Evolutionary conservation across 2,329 filamentous ascomycete species (phyloP).

Genomic region (Calonectria pauciramosa): DNA sequence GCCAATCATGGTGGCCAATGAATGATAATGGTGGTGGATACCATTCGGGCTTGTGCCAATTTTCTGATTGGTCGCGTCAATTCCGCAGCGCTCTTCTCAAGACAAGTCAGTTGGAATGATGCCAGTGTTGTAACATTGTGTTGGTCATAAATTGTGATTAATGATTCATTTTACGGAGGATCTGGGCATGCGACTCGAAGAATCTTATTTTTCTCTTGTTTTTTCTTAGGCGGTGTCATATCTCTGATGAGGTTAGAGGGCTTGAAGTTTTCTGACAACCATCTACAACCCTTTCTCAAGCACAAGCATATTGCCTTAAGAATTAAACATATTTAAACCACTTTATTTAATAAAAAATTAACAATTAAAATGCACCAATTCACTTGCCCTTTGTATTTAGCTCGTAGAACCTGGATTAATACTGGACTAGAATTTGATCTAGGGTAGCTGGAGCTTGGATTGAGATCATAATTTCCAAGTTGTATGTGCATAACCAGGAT

Average conservation of each 20-base stretch:
- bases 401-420: not conserved
- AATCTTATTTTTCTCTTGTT: no score
- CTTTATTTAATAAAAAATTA: no score
- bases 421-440: not conserved
- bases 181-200: no score
- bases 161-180: no score
- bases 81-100: not conserved
- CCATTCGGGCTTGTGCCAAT: not conserved
- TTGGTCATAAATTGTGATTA: no score
- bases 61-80: not conserved
- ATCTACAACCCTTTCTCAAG: no score
- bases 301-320: not conserved
- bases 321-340: not conserved
- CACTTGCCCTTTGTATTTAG: not conserved
- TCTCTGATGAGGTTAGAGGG: no score
- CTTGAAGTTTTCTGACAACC: no score
- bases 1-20: not conserved
- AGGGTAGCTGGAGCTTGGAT: no score
- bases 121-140: not conserved
- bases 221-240: no score
- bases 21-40: not conserved
- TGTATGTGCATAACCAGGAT: not conserved
- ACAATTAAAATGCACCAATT: not conserved
- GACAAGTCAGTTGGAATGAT: not conserved
- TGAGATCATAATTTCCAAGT: no score